Evolutionary conservation across 176 grass and related monocot genomes (phyloP).

Genomic region (Tillandsia leiboldiana): DNA sequence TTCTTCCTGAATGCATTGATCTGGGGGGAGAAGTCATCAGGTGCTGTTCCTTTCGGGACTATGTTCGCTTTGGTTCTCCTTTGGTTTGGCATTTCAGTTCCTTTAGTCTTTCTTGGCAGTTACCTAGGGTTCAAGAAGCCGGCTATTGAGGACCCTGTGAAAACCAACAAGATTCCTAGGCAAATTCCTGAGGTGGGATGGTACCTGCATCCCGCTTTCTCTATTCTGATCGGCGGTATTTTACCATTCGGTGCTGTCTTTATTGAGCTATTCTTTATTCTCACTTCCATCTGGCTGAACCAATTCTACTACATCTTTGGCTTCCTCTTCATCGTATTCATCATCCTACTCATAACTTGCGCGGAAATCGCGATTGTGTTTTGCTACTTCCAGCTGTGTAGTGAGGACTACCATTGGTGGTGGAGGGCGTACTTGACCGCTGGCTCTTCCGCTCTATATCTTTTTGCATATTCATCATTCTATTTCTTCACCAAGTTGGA

Average conservation of each 20-base stretch:
- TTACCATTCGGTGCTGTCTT: constrained; percentile 70
- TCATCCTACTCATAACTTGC: constrained; percentile 62
- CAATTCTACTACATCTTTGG: constrained; percentile 83
- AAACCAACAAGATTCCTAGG: constrained; percentile 69
- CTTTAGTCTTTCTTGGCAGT: constrained; percentile 71
- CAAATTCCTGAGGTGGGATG: constrained; percentile 74
- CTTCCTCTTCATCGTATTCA: constrained; percentile 64
- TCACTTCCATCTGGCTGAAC: constrained; percentile 72
- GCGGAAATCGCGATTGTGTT: constrained; percentile 68
- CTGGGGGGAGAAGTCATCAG: constrained; percentile 78
- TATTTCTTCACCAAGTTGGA: constrained; percentile 79
- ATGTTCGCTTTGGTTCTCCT: constrained; percentile 65
- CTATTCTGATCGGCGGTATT: constrained; percentile 54
- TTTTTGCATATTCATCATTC: constrained; percentile 63
- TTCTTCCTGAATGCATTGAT: constrained; percentile 73
- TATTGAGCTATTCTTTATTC: constrained; percentile 81
- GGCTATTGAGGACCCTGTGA: constrained; percentile 60
- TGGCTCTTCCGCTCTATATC: constrained; percentile 58
- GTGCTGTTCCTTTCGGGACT: constrained; percentile 72
- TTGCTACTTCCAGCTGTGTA: constrained; percentile 82
- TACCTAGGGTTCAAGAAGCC: constrained; percentile 67
- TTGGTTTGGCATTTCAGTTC: constrained; percentile 77
- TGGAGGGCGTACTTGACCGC: constrained; percentile 67
- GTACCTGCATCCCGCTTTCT: constrained; percentile 65
- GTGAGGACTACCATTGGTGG: constrained; percentile 79